Base-by-base conservation (phyloP, 179 eudicot species). In the Sideroxylon spinosum region DNA sequence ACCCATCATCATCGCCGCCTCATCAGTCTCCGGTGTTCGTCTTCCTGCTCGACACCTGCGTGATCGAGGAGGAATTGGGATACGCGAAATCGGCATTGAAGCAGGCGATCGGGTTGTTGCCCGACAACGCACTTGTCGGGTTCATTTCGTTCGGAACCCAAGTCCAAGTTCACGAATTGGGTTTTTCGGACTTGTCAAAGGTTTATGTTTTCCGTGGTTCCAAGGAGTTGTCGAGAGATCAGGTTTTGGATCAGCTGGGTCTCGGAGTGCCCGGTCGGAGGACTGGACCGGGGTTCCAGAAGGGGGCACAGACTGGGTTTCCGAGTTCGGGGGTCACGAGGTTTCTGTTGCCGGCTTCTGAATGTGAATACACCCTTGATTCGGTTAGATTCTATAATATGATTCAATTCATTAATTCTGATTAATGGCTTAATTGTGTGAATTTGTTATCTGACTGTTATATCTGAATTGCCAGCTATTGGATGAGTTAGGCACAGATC, bases 241-340 rank as follows among this genome's bases (percentile, higher is more conserved):
- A 89, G 86, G 93, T 95, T 59, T 88, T 95, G 92, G 98, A 95
- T 79, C 99, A 95, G 83, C 87, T 95, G 80, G 97, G 98, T 12
- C 85, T 95, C 25, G 91, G 88, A 3, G 25, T 67, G 65, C 80
- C 78, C 7, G 82, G 86, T 7, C 75, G 87, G 72, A 81, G 89
- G 75, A 82, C 63, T 55, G 91, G 81, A 55, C 79, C 4, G 81
- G 97, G 72, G 6, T 79, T 78, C 52, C 88, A 80, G 29, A 86
- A 78, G 37, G 86, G 80, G 61, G 83, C 76, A 49, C 86, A 80
- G 82, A 85, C 84, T 74, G 91, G 87, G 78, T 64, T 79, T 16
- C 80, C 82, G 0, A 76, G 74, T 79, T 55, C 84, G 0, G 96
- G 93, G 49, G 78, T 92, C 71, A 74, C 82, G 63, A 84, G 96